Base-by-base conservation (phyloP, 768 basidiomycete species). In the Suillus subaureus region DNA sequence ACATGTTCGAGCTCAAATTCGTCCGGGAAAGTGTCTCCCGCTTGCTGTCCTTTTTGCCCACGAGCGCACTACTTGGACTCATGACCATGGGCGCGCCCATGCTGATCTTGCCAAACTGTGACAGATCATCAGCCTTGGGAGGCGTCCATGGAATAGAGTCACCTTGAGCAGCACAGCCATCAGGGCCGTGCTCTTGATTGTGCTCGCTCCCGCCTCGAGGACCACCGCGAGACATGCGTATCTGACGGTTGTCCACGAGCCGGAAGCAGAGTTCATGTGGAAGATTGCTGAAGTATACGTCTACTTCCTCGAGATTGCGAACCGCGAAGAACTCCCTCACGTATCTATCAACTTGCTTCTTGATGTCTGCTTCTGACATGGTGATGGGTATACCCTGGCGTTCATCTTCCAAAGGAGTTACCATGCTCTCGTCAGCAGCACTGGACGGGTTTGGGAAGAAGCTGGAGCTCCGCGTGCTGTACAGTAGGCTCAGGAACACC, bases 141-240 rank as follows among this genome's bases (percentile, higher is more conserved):
- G 87, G 87, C 33, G 87, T 85, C 28, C 89, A 86, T 42, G 84
- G 62, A 45, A 79, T 78, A 35, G 3, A 2, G 15, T 7, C 28
- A 28, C 15, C 26, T 51, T 26, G 13, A 51, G 89, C 89, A 42
- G 91, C 87, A 96, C 96, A 97, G n/a, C 94, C 93, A 66, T 99
- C 96, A 40, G 91, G 84, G 35, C 87, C 88, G 62, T 83, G 79
- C 64, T 87, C 87, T 11, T 85, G 84, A 49, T 82, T 84, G 66
- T 91, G 86, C 9, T 92, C 87, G n/a, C 87, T 89, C 45, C 96
- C 97, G 52, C 95, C 89, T 62, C 94, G 86, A 65, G 96, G 98
- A 49, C 94, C 93, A 47, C 92, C 91, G 52, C 96, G 90, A 28
- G 94, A 96, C 87, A 96, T 94, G 76, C 85, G 89, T 62, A 88